These are phyloP conservation scores for Tuber melanosporum DNA, from an alignment of 495 filamentous ascomycete species.

Conservation along the genomic window DNA sequence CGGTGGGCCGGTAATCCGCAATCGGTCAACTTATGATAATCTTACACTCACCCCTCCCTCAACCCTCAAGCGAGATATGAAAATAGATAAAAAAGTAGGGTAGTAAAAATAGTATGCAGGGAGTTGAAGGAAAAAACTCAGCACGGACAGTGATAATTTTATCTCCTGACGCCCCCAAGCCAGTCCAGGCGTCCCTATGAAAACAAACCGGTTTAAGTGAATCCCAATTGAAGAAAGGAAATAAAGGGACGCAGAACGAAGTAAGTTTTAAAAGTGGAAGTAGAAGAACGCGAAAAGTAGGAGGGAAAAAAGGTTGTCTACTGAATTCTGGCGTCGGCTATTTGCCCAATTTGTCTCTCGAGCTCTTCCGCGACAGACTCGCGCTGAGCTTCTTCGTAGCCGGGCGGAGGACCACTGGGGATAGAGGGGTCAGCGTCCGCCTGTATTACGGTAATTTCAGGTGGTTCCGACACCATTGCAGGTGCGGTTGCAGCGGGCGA, in stretches of 20 bases:
- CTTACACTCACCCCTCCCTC: neutral
- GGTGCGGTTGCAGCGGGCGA: conserved; percentile 2
- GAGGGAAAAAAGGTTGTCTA: neutral
- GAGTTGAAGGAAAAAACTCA: neutral
- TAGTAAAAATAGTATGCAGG: neutral
- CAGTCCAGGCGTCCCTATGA: neutral
- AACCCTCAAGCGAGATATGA: neutral
- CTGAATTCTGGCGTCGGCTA: neutral
- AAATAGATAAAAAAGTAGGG: neutral
- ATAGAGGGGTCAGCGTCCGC: neutral
- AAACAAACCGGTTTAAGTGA: neutral
- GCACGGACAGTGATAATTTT: neutral
- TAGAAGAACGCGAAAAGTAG: neutral
- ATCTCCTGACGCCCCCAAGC: neutral
- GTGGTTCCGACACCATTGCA: conserved; percentile 14
- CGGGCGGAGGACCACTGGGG: conserved; percentile 68
- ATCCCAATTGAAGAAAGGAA: neutral
- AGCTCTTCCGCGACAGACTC: conserved; percentile 59
- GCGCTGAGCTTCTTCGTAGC: conserved; percentile 84
- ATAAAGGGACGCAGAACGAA: neutral
- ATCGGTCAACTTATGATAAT: neutral
- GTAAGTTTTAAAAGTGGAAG: neutral
- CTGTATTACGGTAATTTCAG: conserved; percentile 6
- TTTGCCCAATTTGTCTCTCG: conserved; percentile 15
- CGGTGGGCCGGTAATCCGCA: neutral